phyloP scores from a whole-genome alignment of 2,329 filamentous ascomycete species.

The Sarocladium strictum region DNA sequence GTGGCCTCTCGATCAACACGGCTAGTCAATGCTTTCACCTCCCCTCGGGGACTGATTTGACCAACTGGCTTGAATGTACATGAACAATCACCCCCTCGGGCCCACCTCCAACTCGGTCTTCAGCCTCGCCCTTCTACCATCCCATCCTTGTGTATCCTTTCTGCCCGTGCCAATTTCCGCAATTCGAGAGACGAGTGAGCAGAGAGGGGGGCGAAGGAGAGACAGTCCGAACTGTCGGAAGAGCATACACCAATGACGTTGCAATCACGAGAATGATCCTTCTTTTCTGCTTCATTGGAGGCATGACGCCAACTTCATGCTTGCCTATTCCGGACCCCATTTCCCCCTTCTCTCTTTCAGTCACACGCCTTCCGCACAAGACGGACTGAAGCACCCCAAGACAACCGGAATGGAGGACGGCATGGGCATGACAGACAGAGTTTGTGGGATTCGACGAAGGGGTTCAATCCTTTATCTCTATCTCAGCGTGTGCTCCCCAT shows the following conservation, averaged over 20 bases:
- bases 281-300: slow-evolving; percentile 4
- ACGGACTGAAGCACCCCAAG: background rate
- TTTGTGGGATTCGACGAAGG: background rate
- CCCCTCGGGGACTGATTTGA: background rate
- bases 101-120: background rate
- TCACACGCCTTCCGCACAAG: background rate
- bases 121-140: slow-evolving; percentile 1
- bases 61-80: slow-evolving; percentile 5
- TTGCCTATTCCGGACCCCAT: background rate
- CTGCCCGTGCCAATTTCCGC: background rate
- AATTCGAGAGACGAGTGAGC: slow-evolving; percentile 1
- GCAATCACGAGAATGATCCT: slow-evolving; percentile 1
- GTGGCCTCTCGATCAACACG: slow-evolving; percentile 5
- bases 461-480: background rate
- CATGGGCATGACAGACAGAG: background rate
- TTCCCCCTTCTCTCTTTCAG: background rate
- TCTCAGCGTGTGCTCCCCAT: slow-evolving; percentile 3
- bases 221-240: slow-evolving; percentile 1
- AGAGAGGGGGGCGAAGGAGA: slow-evolving; percentile 3
- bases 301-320: background rate
- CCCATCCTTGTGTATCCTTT: slow-evolving; percentile 5
- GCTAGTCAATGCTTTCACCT: background rate
- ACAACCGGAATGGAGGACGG: background rate
- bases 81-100: slow-evolving; percentile 3
- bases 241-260: slow-evolving; percentile 7